Base-by-base conservation (phyloP, 495 filamentous ascomycete species). In the Hamigera avellanea region DNA sequence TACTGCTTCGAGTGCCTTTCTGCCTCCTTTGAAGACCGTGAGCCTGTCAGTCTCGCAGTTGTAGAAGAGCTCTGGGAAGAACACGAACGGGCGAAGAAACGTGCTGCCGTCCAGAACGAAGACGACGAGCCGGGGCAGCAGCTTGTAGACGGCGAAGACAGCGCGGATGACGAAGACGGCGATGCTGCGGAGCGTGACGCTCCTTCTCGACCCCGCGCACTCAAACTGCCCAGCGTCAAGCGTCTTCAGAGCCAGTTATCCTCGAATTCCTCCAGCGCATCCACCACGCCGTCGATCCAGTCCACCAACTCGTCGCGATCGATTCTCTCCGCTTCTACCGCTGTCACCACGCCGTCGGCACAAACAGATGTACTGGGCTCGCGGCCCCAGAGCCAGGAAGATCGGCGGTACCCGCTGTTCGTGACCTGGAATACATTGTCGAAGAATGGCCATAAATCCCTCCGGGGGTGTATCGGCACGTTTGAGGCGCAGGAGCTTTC, bases 401-500 rank as follows among this genome's bases (percentile, higher is more conserved):
- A 58, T 27, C 52, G 49, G 29, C 46, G 44, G 27, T 59, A 65
- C 40, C 91, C 91, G 4, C 67, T 98, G 10, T 98, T 98, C 54
- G 83, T 98, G 10, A 96, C 91, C 0, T 98, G 93, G 91, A 93
- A 95, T 56, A 83, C 73, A 1, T 35, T 83, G 18, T 75, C 73
- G 3, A 65, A 66, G 16, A 69, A 70, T 39, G 74, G 72, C 12
- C 55, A 69, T 37, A 79, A 76, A 45, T 75, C 70, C 23, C 70
- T 98, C 12, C 82, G 91, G 32, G 91, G 91, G 19, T 98, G 91
- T 68, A 98, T 98, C 49, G 91, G 91, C 44, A 98, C 91, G 0
- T 96, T 96, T 52, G 86, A 91, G 40, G 53, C 76, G 4, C 81
- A 86, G 49, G 70, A 78, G 16, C 73, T 98, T 7, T 66, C 73